Evolutionary conservation across 2,329 filamentous ascomycete species (phyloP).

Genomic region (Xylaria multiplex): DNA sequence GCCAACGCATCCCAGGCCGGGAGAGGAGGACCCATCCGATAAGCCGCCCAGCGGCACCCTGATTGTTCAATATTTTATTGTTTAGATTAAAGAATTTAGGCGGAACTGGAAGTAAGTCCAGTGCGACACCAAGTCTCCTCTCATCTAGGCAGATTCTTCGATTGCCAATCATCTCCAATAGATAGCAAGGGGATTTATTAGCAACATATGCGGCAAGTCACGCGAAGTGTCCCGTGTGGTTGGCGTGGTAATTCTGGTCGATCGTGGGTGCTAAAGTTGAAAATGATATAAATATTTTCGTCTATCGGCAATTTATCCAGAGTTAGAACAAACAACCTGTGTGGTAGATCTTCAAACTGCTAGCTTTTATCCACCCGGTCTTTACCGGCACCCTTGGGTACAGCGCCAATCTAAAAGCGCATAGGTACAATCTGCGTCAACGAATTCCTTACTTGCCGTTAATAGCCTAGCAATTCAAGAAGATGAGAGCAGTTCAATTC

Average conservation of each 20-base stretch:
- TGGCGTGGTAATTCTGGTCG: background rate
- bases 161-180: constrained; percentile 37
- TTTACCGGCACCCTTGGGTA: background rate
- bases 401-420: no score
- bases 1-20: background rate
- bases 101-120: constrained; percentile 30
- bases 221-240: background rate
- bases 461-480: no score
- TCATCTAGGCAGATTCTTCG: constrained; percentile 30
- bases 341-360: background rate
- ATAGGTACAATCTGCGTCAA: no score
- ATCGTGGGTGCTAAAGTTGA: constrained; percentile 1
- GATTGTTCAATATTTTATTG: constrained; percentile 28
- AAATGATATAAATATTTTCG: background rate
- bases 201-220: constrained; percentile 5
- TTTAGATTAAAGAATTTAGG: constrained; percentile 39
- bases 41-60: constrained; percentile 34
- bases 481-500: no score
- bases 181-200: constrained; percentile 14
- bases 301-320: constrained; percentile 22
- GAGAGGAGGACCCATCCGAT: constrained; percentile 11
- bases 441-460: no score
- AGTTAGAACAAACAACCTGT: background rate
- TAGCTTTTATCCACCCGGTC: background rate
- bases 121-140: constrained; percentile 23